A percentile compares a stretch with the other conserved stretches of the same genome.
Evolutionary conservation across 2,329 filamentous ascomycete genomes (phyloP).

Genomic region (Dothideomycetes sp.): DNA sequence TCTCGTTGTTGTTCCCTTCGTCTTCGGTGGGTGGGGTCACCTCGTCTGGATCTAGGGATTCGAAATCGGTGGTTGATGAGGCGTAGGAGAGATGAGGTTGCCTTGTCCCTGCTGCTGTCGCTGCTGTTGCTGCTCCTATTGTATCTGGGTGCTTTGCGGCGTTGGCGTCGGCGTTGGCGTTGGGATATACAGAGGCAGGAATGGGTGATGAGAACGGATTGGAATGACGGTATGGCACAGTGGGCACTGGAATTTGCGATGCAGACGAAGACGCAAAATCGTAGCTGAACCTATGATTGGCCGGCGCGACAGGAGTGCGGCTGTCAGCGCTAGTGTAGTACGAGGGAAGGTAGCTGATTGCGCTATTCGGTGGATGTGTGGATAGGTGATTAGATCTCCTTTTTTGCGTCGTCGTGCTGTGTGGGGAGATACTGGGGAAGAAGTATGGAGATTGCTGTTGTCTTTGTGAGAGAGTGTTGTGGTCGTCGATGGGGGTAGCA

Average conservation of each 20-base stretch:
- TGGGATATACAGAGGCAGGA: too few relatives aligned
- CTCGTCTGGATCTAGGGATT: conserved; percentile 33
- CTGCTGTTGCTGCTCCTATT: too few relatives aligned
- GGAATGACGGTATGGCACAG: too few relatives aligned
- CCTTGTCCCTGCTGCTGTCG: too few relatives aligned
- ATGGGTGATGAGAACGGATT: too few relatives aligned
- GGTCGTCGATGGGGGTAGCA: background rate
- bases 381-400: conserved; percentile 5
- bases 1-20: too few relatives aligned
- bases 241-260: conserved; percentile 3
- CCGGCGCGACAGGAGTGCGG: conserved; percentile 13
- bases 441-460: too few relatives aligned
- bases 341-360: conserved; percentile 15
- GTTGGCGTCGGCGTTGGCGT: too few relatives aligned
- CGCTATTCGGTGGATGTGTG: conserved; percentile 11
- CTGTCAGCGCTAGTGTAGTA: conserved; percentile 21
- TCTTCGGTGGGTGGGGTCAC: conserved; percentile 35
- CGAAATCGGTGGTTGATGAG: conserved; percentile 34
- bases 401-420: too few relatives aligned
- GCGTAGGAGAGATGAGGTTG: conserved; percentile 3
- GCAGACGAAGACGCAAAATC: conserved; percentile 7
- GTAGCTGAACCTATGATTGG: conserved; percentile 5
- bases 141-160: too few relatives aligned
- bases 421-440: too few relatives aligned
- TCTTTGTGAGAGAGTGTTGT: too few relatives aligned